phyloP scores from a whole-genome alignment of 257 asterid species.

The Thymus quinquecostatus region DNA sequence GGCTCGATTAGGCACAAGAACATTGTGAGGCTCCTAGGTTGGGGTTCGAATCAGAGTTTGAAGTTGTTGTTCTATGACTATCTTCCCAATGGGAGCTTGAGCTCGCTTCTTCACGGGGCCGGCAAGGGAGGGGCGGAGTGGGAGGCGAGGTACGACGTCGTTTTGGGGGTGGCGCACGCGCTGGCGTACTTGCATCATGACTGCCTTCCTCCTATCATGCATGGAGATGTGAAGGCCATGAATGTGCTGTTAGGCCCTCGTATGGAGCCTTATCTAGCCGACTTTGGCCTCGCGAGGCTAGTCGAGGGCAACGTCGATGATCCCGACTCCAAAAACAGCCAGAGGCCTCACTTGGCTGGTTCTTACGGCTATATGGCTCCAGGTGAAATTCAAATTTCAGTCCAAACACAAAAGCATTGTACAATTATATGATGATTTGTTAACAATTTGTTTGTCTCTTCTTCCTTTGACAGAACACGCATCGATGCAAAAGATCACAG shows the following conservation, averaged over 20 bases:
- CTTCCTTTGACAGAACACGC: conserved; percentile 66
- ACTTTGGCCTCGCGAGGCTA: conserved; percentile 87
- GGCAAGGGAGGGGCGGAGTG: conserved; percentile 88
- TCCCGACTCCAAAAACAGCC: conserved; percentile 53
- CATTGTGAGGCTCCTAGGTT: conserved; percentile 85
- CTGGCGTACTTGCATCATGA: conserved; percentile 90
- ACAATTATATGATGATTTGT: neutral
- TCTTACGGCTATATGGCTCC: conserved; percentile 99
- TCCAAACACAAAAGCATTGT: neutral
- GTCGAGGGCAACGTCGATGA: conserved; percentile 38
- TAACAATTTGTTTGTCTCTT: neutral
- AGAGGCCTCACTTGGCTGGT: conserved; percentile 87
- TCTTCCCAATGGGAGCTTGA: conserved; percentile 93
- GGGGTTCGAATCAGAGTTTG: conserved; percentile 79
- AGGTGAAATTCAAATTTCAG: conserved; percentile 46
- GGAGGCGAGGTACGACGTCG: conserved; percentile 76
- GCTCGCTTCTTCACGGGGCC: conserved; percentile 91
- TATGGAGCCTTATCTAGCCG: conserved; percentile 90
- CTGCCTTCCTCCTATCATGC: conserved; percentile 90
- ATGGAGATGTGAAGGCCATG: conserved; percentile 98
- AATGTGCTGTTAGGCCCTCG: conserved; percentile 75
- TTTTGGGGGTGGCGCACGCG: conserved; percentile 88
- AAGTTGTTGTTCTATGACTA: conserved; percentile 86
- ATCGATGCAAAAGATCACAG: conserved; percentile 73
- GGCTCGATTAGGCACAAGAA: conserved; percentile 94